Conservation (phyloP, 2,329 filamentous ascomycete species). For the Hypoxylon sp. region DNA sequence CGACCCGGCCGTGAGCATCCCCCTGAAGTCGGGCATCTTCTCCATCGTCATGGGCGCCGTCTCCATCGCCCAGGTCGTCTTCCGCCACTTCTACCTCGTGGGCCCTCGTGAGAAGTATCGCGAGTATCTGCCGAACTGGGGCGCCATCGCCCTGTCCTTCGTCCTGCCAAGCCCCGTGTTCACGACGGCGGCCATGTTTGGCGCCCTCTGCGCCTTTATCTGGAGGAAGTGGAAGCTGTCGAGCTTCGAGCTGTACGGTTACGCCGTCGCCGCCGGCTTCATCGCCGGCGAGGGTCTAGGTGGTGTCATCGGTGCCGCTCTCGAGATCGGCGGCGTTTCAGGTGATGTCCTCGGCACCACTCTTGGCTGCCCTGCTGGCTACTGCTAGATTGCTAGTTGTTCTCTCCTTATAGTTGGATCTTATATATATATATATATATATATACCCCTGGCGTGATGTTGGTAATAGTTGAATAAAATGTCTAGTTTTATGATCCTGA, state of each 20-base stretch:
- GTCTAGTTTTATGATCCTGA: slow-evolving; percentile 12
- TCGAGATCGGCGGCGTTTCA: slow-evolving; percentile 52
- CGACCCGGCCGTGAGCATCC: slow-evolving; percentile 66
- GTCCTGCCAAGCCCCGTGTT: slow-evolving; percentile 68
- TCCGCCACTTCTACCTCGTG: slow-evolving; percentile 66
- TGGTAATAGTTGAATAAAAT: slow-evolving; percentile 5
- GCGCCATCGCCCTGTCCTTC: slow-evolving; percentile 69
- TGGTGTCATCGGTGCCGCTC: slow-evolving; percentile 66
- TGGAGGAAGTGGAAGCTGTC: slow-evolving; percentile 67
- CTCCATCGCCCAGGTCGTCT: slow-evolving; percentile 62
- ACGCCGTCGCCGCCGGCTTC: slow-evolving; percentile 69
- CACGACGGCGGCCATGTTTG: slow-evolving; percentile 69
- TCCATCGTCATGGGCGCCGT: slow-evolving; percentile 66
- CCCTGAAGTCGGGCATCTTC: slow-evolving; percentile 67
- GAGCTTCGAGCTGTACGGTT: slow-evolving; percentile 69
- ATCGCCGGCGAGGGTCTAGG: slow-evolving; percentile 74
- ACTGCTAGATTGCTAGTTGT: slow-evolving; percentile 49
- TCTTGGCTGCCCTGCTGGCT: slow-evolving; percentile 49
- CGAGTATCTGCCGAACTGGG: slow-evolving; percentile 71
- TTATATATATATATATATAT: too few species aligned
- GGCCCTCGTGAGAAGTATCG: slow-evolving; percentile 66
- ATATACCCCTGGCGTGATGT: slow-evolving; percentile 20
- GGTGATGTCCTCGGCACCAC: slow-evolving; percentile 51
- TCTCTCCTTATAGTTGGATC: slow-evolving; percentile 27
- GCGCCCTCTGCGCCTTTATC: slow-evolving; percentile 62